Base-by-base conservation (phyloP, 2,329 filamentous ascomycete genomes). In the Aspergillus caelatus region DNA sequence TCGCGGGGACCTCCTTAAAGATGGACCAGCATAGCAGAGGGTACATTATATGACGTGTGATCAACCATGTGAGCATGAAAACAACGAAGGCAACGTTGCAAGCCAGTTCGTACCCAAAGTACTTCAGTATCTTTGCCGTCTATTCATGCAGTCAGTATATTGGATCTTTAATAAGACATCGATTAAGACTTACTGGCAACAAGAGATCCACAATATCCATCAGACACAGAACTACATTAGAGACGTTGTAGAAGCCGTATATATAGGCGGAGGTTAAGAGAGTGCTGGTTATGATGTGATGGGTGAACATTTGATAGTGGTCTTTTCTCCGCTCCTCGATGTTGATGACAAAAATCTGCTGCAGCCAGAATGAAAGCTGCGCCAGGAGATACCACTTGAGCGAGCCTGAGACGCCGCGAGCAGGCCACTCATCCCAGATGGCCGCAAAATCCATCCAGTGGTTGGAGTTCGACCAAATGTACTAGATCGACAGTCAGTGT, bases 321-420 rank as follows among this genome's bases (percentile, higher is more conserved):
- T 99, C 95, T 81, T 98, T 98, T 73, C 95, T 88, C 68, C 91
- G 88, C 80, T 96, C 92, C 79, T 99, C 95, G 64, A 98, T 93
- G 79, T 97, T 91, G 76, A 98, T 92, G 62, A 97, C 92, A 36
- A 97, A 83, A 68, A 98, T 91, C 80, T 97, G 94, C 80, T 98
- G 94, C 55, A 97, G 79, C 91, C 93, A 97, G 78, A 97, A 98
- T 28, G 91, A 89, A 79, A 94, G 91, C 77, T 98, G 94, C 16
- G 90, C 89, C 36, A 99, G 84, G 72, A 96, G 92, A 79, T 99
- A 99, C 78, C 87, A 88, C 82, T 98, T 98, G 80, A 91, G 88
- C 14, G 92, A 78, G 10, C 89, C 89, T 19, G 83, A 82, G 63
- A 96, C 83, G 73, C 95, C 89, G 57, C 93, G 88, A 69, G 87